Percentiles rank a stretch among this genome's conserved stretches.
phyloP scores from a whole-genome alignment of 2,329 filamentous ascomycete genomes.

The Colletotrichum australisinense region DNA sequence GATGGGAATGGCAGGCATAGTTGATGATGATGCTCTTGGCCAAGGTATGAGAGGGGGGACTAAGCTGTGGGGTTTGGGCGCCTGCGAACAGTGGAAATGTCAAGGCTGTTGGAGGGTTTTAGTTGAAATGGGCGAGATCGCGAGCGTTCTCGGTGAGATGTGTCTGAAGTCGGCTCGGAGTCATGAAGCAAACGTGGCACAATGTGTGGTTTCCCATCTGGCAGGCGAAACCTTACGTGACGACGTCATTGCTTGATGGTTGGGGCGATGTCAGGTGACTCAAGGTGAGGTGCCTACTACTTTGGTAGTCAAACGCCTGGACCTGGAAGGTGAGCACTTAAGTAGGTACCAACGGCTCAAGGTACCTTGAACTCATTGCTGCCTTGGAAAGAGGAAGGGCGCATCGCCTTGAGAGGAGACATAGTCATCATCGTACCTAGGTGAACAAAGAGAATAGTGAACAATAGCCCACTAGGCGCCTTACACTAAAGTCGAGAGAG shows the following conservation, averaged over 20 bases:
- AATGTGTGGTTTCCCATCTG: slow-evolving; percentile 30
- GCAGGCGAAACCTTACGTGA: slow-evolving; percentile 34
- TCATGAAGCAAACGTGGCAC: slow-evolving; percentile 36
- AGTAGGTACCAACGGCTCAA: background rate
- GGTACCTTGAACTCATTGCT: background rate
- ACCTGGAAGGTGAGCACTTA: background rate
- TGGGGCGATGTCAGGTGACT: slow-evolving; percentile 33
- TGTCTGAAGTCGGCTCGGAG: slow-evolving; percentile 28
- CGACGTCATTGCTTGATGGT: slow-evolving; percentile 33
- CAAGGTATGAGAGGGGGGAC: slow-evolving; percentile 19
- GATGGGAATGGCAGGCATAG: slow-evolving; percentile 71
- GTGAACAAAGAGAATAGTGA: slow-evolving; percentile 15
- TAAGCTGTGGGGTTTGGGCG: slow-evolving; percentile 3
- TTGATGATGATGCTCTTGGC: slow-evolving; percentile 11
- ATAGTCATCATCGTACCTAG: background rate
- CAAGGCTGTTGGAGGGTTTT: background rate
- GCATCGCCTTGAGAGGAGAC: background rate
- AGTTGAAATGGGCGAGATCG: slow-evolving; percentile 1
- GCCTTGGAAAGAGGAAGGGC: background rate
- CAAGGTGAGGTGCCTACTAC: background rate
- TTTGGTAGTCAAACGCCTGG: background rate
- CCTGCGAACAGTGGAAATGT: background rate
- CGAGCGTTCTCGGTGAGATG: background rate
- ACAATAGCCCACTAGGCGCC: background rate
- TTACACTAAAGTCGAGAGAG: background rate